These are phyloP conservation scores for Miscanthus lutarioriparius DNA, from an alignment of 176 grass and related monocot species.

Conservation along the genomic window DNA sequence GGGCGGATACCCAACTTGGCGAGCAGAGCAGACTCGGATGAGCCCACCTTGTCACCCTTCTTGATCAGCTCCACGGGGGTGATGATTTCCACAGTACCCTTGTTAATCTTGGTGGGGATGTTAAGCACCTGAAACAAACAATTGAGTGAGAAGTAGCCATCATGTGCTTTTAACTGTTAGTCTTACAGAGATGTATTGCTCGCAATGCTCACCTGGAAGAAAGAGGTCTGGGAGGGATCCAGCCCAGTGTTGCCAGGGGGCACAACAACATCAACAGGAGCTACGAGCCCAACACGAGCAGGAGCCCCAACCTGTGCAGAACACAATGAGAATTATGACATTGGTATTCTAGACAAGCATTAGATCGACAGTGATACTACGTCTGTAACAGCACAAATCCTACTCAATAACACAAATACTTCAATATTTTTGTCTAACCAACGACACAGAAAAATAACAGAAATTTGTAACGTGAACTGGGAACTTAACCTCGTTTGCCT, in stretches of 20 bases:
- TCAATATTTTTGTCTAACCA: not conserved
- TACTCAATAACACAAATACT: too few species aligned
- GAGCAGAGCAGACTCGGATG: conserved; percentile 74
- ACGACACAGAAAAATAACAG: too few species aligned
- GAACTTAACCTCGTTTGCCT: too few species aligned
- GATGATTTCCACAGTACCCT: conserved; percentile 85
- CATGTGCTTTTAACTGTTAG: not conserved
- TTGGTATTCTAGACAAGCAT: too few species aligned
- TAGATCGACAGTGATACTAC: not conserved
- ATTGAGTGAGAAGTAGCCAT: not conserved
- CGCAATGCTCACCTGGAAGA: conserved; percentile 63
- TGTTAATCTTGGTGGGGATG: conserved; percentile 94
- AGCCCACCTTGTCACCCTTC: conserved; percentile 85
- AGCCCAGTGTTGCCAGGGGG: conserved; percentile 84
- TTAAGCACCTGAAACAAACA: conserved; percentile 65
- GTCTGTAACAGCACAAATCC: not conserved
- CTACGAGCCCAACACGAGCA: conserved; percentile 83
- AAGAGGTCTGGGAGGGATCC: conserved; percentile 89
- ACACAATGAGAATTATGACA: not conserved
- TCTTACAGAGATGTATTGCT: not conserved
- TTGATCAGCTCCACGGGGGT: conserved; percentile 82
- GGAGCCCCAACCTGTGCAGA: conserved; percentile 71
- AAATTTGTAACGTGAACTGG: too few species aligned
- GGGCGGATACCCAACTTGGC: conserved; percentile 79
- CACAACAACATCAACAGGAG: conserved; percentile 80